Evolutionary conservation across 768 basidiomycete species (phyloP).

Genomic region (Podaxis pistillaris): DNA sequence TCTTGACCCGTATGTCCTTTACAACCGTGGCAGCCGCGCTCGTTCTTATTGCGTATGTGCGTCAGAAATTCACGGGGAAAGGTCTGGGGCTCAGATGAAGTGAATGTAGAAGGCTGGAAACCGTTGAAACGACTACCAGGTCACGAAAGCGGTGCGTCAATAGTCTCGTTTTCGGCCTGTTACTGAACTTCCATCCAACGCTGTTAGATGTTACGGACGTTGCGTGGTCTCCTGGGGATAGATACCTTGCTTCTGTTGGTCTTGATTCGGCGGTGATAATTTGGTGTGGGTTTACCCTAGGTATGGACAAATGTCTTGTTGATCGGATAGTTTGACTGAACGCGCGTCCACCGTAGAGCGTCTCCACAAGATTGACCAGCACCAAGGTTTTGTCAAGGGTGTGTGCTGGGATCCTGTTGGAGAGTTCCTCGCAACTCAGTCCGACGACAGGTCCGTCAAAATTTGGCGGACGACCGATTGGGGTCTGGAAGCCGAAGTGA

Average conservation of each 20-base stretch:
- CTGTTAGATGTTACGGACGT: constrained; percentile 86
- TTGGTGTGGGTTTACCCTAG: constrained; percentile 92
- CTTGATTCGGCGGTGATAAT: constrained; percentile 89
- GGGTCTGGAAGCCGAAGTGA: constrained; percentile 79
- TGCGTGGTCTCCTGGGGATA: constrained; percentile 92
- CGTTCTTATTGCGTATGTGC: constrained; percentile 10
- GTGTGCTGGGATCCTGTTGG: constrained; percentile 99
- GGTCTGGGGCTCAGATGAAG: constrained; percentile 92
- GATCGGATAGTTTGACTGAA: neutral
- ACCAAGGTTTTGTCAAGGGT: constrained; percentile 97
- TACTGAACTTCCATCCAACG: constrained; percentile 1
- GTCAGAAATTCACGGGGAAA: constrained; percentile 75
- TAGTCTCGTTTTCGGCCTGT: neutral
- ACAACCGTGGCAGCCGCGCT: neutral
- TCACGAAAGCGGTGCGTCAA: constrained; percentile 82
- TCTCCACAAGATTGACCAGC: constrained; percentile 78
- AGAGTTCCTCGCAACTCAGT: constrained; percentile 95
- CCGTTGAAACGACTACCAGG: constrained; percentile 88
- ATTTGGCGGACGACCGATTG: constrained; percentile 96
- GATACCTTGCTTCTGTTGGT: constrained; percentile 91
- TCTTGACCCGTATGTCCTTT: constrained; percentile 79
- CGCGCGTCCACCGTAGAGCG: constrained; percentile 52
- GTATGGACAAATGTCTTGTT: constrained; percentile 37
- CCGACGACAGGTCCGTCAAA: constrained; percentile 94
- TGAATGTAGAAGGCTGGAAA: constrained; percentile 98